Evolutionary conservation across 805 yeast species (phyloP).

Genomic region (Candida ipomoeae): DNA sequence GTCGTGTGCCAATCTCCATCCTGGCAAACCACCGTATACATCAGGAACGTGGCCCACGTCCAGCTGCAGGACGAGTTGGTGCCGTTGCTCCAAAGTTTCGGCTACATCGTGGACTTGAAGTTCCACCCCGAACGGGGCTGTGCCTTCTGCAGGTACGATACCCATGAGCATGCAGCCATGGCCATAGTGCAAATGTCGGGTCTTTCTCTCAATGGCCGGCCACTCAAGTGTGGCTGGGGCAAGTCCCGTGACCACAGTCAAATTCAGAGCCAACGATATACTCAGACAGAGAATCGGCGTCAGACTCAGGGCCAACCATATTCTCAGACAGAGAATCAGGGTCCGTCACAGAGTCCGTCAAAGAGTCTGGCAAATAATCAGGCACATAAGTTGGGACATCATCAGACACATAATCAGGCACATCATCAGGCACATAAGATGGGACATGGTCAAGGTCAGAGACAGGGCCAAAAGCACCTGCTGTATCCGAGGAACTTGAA

Average conservation of each 20-base stretch:
- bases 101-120: slow-evolving; percentile 76
- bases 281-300: no score
- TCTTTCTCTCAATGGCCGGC: slow-evolving; percentile 68
- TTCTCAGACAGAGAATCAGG: no score
- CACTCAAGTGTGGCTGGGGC: slow-evolving; percentile 86
- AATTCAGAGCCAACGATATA: no score
- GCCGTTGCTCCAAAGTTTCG: slow-evolving; percentile 73
- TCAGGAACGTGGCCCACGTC: slow-evolving; percentile 79
- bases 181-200: slow-evolving; percentile 80
- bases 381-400: no score
- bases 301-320: no score
- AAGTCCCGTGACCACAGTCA: slow-evolving; percentile 36
- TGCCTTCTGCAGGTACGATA: slow-evolving; percentile 82
- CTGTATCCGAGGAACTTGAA: not conserved
- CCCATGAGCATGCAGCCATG: slow-evolving; percentile 84
- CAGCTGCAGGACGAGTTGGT: slow-evolving; percentile 69
- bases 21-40: slow-evolving; percentile 81
- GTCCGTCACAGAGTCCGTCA: no score
- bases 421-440: no score
- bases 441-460: no score
- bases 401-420: no score
- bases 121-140: slow-evolving; percentile 79
- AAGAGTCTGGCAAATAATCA: no score
- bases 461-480: no score
- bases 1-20: slow-evolving; percentile 75